These are phyloP conservation scores for Fusarium sp. DNA, from an alignment of 2,329 filamentous ascomycete species.

Conservation along the genomic window DNA sequence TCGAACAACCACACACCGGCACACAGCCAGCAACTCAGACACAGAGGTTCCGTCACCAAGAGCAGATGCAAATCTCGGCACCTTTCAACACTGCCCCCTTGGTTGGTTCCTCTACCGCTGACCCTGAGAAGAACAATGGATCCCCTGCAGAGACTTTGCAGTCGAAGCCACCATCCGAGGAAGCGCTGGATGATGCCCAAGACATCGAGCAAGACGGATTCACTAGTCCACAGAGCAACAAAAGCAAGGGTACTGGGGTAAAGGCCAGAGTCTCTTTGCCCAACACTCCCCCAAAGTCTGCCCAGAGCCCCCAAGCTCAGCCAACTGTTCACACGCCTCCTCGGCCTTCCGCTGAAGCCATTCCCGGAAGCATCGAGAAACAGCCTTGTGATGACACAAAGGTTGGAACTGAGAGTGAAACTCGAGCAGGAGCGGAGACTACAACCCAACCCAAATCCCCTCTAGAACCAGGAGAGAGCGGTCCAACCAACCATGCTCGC, in stretches of 20 bases:
- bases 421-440: neutral
- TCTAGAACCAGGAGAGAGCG: neutral
- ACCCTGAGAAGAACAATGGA: neutral
- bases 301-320: neutral
- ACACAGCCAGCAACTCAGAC: neutral
- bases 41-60: conserved; percentile 7
- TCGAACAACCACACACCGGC: neutral
- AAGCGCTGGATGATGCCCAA: conserved; percentile 31
- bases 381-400: neutral
- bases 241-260: conserved; percentile 5
- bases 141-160: conserved; percentile 25
- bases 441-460: neutral
- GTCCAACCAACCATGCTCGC: conserved; percentile 14
- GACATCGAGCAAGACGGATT: neutral
- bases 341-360: neutral
- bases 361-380: neutral
- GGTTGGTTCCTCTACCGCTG: neutral
- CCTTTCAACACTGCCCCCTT: neutral
- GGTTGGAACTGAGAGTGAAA: neutral
- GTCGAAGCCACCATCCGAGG: conserved; percentile 46
- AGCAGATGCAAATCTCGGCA: neutral
- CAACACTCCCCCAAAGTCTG: conserved; percentile 15
- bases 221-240: conserved; percentile 14
- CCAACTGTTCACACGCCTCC: neutral
- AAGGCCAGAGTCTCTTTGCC: conserved; percentile 40